A percentile compares a stretch with the other conserved stretches of the same genome.
These are phyloP conservation scores for Dothistroma pini DNA, from an alignment of 2,329 filamentous ascomycete species.

Conservation along the genomic window DNA sequence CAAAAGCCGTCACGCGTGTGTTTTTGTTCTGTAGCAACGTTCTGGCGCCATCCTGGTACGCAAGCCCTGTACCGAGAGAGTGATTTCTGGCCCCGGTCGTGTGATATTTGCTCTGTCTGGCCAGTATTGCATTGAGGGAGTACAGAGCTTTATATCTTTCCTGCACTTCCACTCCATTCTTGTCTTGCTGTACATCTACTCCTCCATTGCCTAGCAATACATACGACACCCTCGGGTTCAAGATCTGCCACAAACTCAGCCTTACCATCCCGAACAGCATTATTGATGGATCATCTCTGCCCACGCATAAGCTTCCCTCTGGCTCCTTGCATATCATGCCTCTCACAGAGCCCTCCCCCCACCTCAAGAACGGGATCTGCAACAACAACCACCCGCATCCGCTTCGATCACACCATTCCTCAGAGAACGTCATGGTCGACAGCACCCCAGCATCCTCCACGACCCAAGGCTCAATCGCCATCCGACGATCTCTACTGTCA, in stretches of 20 bases:
- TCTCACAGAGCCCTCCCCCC: slow-evolving; percentile 21
- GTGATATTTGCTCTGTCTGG: not conserved
- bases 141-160: not conserved
- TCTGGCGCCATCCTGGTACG: slow-evolving; percentile 5
- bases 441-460: slow-evolving; percentile 1
- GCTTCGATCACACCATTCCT: slow-evolving; percentile 18
- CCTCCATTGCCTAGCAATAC: not conserved
- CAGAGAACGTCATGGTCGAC: slow-evolving; percentile 20
- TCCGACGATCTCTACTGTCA: slow-evolving; percentile 15
- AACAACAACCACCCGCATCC: slow-evolving; percentile 11
- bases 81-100: not conserved
- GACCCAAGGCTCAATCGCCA: slow-evolving; percentile 7
- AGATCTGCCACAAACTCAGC: slow-evolving; percentile 1
- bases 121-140: not conserved
- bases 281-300: slow-evolving; percentile 33
- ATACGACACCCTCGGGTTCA: not conserved
- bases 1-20: not conserved
- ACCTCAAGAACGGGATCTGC: slow-evolving; percentile 6
- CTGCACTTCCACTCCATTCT: not conserved
- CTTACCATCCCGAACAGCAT: not conserved
- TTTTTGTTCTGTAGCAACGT: slow-evolving; percentile 2
- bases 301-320: slow-evolving; percentile 28
- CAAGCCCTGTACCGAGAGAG: not conserved
- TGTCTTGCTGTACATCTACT: slow-evolving; percentile 1
- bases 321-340: slow-evolving; percentile 32